These are phyloP conservation scores for Westerdykella ornata DNA, from an alignment of 2,329 filamentous ascomycete genomes.

Conservation along the genomic window DNA sequence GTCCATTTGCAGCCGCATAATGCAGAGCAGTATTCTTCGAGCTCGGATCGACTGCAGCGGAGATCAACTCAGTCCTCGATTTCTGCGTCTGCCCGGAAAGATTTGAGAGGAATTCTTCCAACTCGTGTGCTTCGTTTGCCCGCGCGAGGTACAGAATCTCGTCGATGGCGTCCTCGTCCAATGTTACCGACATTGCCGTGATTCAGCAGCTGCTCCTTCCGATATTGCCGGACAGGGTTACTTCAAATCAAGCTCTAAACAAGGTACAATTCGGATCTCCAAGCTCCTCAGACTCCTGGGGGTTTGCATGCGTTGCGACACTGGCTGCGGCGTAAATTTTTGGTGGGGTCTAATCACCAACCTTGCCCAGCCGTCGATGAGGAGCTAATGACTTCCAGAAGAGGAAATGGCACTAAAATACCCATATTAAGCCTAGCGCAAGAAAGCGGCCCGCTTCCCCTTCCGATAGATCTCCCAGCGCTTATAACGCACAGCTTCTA, in stretches of 20 bases:
- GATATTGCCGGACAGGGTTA: background rate
- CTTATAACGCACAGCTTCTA: no score
- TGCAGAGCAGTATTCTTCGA: constrained; percentile 76
- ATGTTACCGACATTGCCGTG: constrained; percentile 4
- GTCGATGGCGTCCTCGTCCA: constrained; percentile 70
- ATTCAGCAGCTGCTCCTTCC: background rate
- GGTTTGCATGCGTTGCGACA: background rate
- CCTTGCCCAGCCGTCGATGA: background rate
- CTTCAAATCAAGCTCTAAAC: background rate
- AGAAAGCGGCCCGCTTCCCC: background rate
- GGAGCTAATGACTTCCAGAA: background rate
- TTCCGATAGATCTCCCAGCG: background rate
- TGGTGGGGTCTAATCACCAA: background rate
- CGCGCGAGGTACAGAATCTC: constrained; percentile 86
- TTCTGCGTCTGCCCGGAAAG: constrained; percentile 57
- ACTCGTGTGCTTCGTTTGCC: constrained; percentile 64
- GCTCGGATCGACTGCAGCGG: constrained; percentile 63
- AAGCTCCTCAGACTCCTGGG: background rate
- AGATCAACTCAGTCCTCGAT: constrained; percentile 56
- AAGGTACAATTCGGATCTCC: background rate
- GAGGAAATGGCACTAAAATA: background rate
- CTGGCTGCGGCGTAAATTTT: background rate
- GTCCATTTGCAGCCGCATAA: constrained; percentile 88
- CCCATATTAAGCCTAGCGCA: no score
- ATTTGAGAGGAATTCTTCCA: constrained; percentile 53